Percentiles rank a stretch among this genome's conserved stretches.
phyloP scores from a whole-genome alignment of 2,329 filamentous ascomycete species.

The Ceratocystis cacaofunesta region DNA sequence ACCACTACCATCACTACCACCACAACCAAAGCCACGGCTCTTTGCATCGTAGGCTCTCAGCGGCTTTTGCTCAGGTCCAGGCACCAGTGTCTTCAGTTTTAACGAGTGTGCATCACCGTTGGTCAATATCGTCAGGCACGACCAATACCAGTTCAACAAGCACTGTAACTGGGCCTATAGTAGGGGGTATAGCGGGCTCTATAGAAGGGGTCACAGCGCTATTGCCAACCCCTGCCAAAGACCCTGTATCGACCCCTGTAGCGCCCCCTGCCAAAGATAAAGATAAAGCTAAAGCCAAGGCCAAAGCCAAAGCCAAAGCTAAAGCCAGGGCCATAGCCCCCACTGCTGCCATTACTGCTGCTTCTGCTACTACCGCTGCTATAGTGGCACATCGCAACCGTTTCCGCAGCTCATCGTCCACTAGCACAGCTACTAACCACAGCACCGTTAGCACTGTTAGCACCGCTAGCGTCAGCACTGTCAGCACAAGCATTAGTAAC shows the following conservation, averaged over 20 bases:
- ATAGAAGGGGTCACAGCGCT: neutral
- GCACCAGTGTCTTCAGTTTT: neutral
- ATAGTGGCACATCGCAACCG: neutral
- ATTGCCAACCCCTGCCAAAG: neutral
- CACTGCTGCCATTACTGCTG: too few relatives aligned
- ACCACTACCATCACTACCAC: too few relatives aligned
- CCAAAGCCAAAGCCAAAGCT: neutral
- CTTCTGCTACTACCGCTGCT: too few relatives aligned
- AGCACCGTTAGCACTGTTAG: slow-evolving; percentile 1
- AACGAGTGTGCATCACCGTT: neutral
- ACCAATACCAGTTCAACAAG: neutral
- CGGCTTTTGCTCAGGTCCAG: neutral
- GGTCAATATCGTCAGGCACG: neutral
- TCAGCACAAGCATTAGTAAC: neutral
- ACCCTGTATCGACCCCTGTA: neutral
- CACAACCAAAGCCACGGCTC: neutral
- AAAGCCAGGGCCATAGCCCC: neutral
- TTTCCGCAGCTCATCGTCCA: neutral
- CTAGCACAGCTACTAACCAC: slow-evolving; percentile 2
- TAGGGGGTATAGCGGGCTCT: neutral
- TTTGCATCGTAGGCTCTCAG: neutral
- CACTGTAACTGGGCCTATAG: neutral
- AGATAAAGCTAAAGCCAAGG: neutral
- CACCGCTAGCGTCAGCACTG: neutral
- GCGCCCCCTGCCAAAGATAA: neutral